Base-by-base conservation (phyloP, 2,329 filamentous ascomycete genomes). In the Geosmithia putterillii region DNA sequence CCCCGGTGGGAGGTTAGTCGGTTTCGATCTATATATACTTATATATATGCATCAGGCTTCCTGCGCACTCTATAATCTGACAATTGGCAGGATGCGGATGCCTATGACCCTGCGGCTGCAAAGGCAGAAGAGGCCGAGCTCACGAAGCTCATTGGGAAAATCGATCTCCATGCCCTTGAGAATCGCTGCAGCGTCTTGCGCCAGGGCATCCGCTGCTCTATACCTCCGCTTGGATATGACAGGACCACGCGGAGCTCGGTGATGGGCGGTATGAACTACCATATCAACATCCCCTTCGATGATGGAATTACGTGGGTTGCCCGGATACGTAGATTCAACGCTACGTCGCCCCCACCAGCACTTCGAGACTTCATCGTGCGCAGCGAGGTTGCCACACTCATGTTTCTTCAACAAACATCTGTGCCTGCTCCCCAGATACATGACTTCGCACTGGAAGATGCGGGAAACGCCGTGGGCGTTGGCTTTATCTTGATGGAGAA, bases 231-330 rank as follows among this genome's bases (percentile, higher is more conserved):
- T 28, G 48, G 54, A n/a, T 63, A 66, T 54, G 55, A 65, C 44
- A 52, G 50, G 50, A 48, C 48, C 3, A 59, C 46, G 19, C 55
- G 52, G 40, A 58, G 50, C 34, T 59, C 61, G 6, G 56, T 66
- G 0, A 69, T 70, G 60, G 64, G 64, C 2, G 62, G 63, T 3
- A 65, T 63, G 59, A 68, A 70, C 47, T 70, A 63, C 48, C 63
- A 70, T 46, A 48, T 65, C 36, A 58, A 64, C 34, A 50, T 70
- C 41, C 44, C 41, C 7, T 71, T 71, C 46, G 57, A 65, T 5
- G 66, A 70, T 48, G 62, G 62, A 36, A 47, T 64, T 21, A 54
- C 47, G 39, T 70, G 65, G 67, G 54, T 70, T 2, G 62, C 63
- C 17, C 58, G 66, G 12, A 59, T 69, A 40, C 62, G 61, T 41